These are phyloP conservation scores for Fusarium phyllophilum DNA, from an alignment of 2,329 filamentous ascomycete species.

Conservation along the genomic window DNA sequence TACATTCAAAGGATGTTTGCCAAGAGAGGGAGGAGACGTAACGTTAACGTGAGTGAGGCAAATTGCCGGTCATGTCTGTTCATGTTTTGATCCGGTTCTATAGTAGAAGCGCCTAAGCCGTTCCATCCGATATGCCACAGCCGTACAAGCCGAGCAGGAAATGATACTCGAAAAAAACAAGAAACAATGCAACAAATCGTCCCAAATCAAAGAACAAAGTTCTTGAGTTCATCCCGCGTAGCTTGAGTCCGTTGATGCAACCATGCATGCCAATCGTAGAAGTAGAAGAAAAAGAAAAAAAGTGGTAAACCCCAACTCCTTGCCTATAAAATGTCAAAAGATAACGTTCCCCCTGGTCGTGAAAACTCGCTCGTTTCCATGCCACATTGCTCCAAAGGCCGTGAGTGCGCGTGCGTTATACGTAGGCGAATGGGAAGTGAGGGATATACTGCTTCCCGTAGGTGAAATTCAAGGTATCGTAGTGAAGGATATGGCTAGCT, in stretches of 20 bases:
- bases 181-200: constrained; percentile 30
- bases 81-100: constrained; percentile 31
- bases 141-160: not conserved
- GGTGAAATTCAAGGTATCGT: constrained; percentile 22
- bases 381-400: constrained; percentile 35
- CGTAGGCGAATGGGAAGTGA: constrained; percentile 18
- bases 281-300: constrained; percentile 19
- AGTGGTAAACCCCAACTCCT: constrained; percentile 32
- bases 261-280: constrained; percentile 35
- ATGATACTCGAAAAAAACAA: constrained; percentile 13
- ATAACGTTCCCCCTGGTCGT: constrained; percentile 26
- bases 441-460: constrained; percentile 18
- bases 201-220: constrained; percentile 23
- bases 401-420: constrained; percentile 30
- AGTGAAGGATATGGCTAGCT: constrained; percentile 3
- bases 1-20: constrained; percentile 13
- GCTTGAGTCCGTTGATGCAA: constrained; percentile 35
- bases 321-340: constrained; percentile 35
- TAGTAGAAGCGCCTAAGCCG: constrained; percentile 30
- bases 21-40: constrained; percentile 13
- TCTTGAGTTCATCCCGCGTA: constrained; percentile 24
- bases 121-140: constrained; percentile 23
- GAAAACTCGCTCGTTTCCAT: constrained; percentile 12
- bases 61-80: constrained; percentile 33
- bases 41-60: constrained; percentile 23